phyloP scores from a whole-genome alignment of 805 yeast genomes.

The Candida endomychidarum region DNA sequence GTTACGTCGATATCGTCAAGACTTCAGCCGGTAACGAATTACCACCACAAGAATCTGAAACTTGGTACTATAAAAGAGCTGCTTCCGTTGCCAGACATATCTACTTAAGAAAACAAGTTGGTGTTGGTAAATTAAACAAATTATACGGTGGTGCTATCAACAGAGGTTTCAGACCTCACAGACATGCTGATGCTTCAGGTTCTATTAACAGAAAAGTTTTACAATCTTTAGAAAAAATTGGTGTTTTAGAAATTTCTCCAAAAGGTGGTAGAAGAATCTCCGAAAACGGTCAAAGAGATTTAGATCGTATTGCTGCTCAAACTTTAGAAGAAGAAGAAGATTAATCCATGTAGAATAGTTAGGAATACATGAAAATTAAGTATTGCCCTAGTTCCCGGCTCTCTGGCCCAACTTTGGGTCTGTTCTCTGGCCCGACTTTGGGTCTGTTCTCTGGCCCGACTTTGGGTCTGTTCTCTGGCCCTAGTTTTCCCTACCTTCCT shows the following conservation, averaged over 20 bases:
- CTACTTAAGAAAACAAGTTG: conserved; percentile 98
- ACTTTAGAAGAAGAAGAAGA: conserved; percentile 87
- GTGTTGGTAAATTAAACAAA: conserved; percentile 99
- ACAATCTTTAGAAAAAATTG: conserved; percentile 97
- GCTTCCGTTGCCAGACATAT: conserved; percentile 99
- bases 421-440: too few species aligned
- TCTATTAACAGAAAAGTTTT: conserved; percentile 98
- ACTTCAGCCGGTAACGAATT: conserved; percentile 98
- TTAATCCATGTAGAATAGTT: conserved; percentile 30
- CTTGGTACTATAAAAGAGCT: conserved; percentile 99
- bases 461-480: too few species aligned
- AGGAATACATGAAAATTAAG: conserved; percentile 9
- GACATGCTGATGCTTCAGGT: conserved; percentile 99
- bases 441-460: too few species aligned
- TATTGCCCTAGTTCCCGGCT: too few species aligned
- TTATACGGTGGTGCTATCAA: conserved; percentile 98
- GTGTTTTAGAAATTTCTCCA: conserved; percentile 93
- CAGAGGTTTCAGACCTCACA: conserved; percentile 99
- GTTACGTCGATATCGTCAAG: conserved; percentile 99
- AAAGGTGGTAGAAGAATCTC: conserved; percentile 99
- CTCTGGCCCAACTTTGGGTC: too few species aligned
- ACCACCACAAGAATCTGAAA: conserved; percentile 99
- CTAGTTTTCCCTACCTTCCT: too few species aligned
- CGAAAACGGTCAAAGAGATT: conserved; percentile 99
- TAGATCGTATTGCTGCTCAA: conserved; percentile 99